Percentiles rank a stretch among this genome's conserved stretches.
Conservation (phyloP, 2,329 filamentous ascomycete genomes). For the Uncinocarpus reesii region DNA sequence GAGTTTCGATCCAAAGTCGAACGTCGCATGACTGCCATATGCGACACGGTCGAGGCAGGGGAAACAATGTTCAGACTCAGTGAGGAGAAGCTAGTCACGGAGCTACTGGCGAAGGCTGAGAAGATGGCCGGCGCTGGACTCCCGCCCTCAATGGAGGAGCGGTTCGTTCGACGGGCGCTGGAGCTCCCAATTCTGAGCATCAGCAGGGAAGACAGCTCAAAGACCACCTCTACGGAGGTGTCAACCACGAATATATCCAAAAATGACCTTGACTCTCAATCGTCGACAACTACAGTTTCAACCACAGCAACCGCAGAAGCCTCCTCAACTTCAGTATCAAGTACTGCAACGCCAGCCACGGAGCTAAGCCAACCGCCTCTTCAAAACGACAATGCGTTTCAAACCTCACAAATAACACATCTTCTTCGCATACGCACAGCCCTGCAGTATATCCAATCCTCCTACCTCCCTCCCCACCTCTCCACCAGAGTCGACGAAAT, state of each 20-base stretch:
- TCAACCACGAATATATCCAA: conserved; percentile 21
- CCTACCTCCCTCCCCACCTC: conserved; percentile 37
- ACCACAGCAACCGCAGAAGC: conserved; percentile 25
- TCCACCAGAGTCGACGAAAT: conserved; percentile 30
- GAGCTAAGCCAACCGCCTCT: conserved; percentile 24
- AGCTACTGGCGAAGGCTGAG: conserved; percentile 61
- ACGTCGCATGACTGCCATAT: conserved; percentile 57
- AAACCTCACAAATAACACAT: conserved; percentile 22
- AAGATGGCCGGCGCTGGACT: conserved; percentile 55
- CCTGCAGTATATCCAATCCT: conserved; percentile 41
- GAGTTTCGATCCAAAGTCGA: conserved; percentile 44
- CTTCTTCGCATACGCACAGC: conserved; percentile 43
- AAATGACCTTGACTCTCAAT: conserved; percentile 23
- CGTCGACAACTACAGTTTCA: conserved; percentile 28
- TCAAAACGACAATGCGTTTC: conserved; percentile 26
- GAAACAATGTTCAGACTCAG: conserved; percentile 78
- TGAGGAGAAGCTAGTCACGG: conserved; percentile 55
- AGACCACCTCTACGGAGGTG: conserved; percentile 20
- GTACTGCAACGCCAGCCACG: conserved; percentile 4
- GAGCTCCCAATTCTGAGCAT: conserved; percentile 65
- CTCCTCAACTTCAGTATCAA: conserved; percentile 17
- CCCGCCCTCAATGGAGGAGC: conserved; percentile 73
- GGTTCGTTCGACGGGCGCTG: conserved; percentile 64
- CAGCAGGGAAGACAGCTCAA: conserved; percentile 44
- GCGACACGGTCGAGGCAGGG: conserved; percentile 72